phyloP scores from a whole-genome alignment of 768 basidiomycete genomes.

The Pisolithus sp. region DNA sequence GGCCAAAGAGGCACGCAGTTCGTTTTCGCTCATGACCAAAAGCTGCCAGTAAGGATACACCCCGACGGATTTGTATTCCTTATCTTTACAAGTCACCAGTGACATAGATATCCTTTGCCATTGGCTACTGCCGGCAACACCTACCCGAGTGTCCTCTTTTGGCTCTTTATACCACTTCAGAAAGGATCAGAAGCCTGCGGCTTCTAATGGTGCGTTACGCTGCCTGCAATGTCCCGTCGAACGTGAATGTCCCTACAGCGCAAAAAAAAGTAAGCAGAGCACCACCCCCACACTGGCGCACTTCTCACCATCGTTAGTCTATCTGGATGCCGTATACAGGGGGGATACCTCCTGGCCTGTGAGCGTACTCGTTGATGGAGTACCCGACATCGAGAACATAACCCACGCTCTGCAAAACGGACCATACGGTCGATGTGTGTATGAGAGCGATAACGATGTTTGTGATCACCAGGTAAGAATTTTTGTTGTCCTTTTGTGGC shows the following conservation, averaged over 20 bases:
- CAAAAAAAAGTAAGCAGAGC: slow-evolving; percentile 62
- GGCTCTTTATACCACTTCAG: slow-evolving; percentile 82
- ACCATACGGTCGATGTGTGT: slow-evolving; percentile 79
- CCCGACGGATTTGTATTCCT: background rate
- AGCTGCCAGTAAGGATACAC: slow-evolving; percentile 68
- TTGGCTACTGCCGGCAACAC: slow-evolving; percentile 62
- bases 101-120: slow-evolving; percentile 82
- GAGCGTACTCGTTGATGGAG: slow-evolving; percentile 62
- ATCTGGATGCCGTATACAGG: slow-evolving; percentile 63
- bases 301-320: slow-evolving; percentile 43
- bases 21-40: slow-evolving; percentile 85
- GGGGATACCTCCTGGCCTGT: slow-evolving; percentile 56
- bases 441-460: slow-evolving; percentile 80
- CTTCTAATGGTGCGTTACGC: slow-evolving; percentile 60
- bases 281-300: background rate
- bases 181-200: slow-evolving; percentile 60
- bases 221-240: slow-evolving; percentile 75
- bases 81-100: slow-evolving; percentile 32
- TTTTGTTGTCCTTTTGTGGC: background rate
- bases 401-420: slow-evolving; percentile 61
- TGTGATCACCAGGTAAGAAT: slow-evolving; percentile 69
- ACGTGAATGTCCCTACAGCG: slow-evolving; percentile 75
- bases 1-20: slow-evolving; percentile 60
- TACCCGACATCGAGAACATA: slow-evolving; percentile 84
- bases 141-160: slow-evolving; percentile 74